Base-by-base conservation (phyloP, 2,329 filamentous ascomycete species). In the Periconia sp. region DNA sequence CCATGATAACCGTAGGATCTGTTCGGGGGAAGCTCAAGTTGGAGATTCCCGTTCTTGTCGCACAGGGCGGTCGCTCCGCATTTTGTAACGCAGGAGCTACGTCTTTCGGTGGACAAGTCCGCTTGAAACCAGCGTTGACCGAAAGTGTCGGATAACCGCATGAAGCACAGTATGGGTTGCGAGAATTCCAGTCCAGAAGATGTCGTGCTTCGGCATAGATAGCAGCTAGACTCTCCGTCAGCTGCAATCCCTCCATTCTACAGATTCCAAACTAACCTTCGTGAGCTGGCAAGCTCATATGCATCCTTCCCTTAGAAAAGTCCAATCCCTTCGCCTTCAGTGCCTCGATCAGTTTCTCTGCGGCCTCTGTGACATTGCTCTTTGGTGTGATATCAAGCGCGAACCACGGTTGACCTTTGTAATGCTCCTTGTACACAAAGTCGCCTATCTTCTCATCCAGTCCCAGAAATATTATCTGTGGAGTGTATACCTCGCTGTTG, bases 1-100 rank as follows among this genome's bases (percentile, higher is more conserved):
- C 92, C 73, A 95, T 92, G 72, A 99, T 99, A 68, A 97, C 91
- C 19, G 90, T 95, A 1, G 92, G 91, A 60, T 96, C 92, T 2
- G 92, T 96, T 36, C 92, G 84, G 3, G 92, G 92, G 77, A 96
- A 97, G 63, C 81, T 87, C 39, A 96, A 79, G 72, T 99, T 99
- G 22, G 91, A 95, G 32, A 99, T 75, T 18, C 89, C 91, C 26
- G 84, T 87, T 40, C 94, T 83, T 1, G 92, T 95, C 6, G 83
- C 85, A 71, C 94, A 99, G 13, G 86, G 80, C 1, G 79, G 79
- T 7, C 90, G 84, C 29, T 81, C 74, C 18, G 69, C 69, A 65
- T 70, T 43, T 63, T 65, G 40, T 29, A 70, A 61, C 13, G 73
- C 73, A 16, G 77, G 76, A 30, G 76, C 74, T 19, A 79, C 71